Evolutionary conservation across 345 rosid genomes (phyloP).

Genomic region (Rubroshorea leprosula): DNA sequence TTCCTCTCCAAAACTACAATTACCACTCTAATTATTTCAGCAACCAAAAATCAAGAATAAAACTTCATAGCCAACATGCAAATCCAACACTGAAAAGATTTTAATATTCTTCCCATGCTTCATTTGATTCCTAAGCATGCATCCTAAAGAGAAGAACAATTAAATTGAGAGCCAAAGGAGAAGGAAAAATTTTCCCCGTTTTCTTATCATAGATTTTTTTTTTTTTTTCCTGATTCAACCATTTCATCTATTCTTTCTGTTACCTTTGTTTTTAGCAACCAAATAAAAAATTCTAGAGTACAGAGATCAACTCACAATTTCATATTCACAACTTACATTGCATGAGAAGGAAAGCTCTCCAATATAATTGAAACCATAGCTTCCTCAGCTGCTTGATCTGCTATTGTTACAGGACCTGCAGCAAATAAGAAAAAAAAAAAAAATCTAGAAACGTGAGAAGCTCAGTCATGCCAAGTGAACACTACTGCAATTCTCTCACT

Average conservation of each 20-base stretch:
- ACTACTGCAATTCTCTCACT: too few species aligned
- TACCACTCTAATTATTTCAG: slow-evolving; percentile 17
- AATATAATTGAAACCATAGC: slow-evolving; percentile 70
- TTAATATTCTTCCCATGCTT: background rate
- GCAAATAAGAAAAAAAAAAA: background rate
- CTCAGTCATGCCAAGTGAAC: background rate
- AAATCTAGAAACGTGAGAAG: background rate
- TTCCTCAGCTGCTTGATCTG: slow-evolving; percentile 90
- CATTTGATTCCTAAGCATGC: too few species aligned
- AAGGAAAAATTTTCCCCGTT: background rate
- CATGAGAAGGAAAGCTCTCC: slow-evolving; percentile 83
- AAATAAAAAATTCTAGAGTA: background rate
- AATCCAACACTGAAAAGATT: background rate
- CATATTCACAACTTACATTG: slow-evolving; percentile 48
- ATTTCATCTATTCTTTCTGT: background rate
- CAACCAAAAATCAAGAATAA: slow-evolving; percentile 10
- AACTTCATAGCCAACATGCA: background rate
- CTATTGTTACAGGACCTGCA: slow-evolving; percentile 95
- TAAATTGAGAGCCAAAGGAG: background rate
- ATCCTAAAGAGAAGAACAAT: background rate
- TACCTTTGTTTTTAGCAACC: background rate
- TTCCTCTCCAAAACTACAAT: slow-evolving; percentile 87
- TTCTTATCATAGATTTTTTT: background rate
- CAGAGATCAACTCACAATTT: background rate
- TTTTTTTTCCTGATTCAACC: background rate